These are phyloP conservation scores for Entophlyctis helioformis DNA, from an alignment of 192 early-diverging fungal genomes.

Conservation along the genomic window DNA sequence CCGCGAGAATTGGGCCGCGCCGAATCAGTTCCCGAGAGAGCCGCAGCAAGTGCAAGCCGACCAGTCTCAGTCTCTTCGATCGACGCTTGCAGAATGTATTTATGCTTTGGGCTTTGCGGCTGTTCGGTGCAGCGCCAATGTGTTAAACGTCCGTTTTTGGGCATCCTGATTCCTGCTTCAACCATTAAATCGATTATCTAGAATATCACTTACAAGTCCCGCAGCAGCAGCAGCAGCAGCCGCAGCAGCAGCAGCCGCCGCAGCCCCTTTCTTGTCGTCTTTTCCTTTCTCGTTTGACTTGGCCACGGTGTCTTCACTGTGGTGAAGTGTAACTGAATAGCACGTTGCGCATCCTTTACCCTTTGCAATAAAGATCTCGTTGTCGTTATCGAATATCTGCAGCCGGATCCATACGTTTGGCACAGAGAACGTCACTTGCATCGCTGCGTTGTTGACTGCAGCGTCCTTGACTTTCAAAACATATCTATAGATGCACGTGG, in stretches of 20 bases:
- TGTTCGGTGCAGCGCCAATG: slow-evolving; percentile 1
- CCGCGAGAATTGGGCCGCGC: slow-evolving; percentile 21
- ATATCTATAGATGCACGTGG: too few relatives aligned
- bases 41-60: neutral
- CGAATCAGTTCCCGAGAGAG: slow-evolving; percentile 4
- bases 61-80: slow-evolving; percentile 17
- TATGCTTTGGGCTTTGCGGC: slow-evolving; percentile 36
- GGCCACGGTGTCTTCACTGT: slow-evolving; percentile 17
- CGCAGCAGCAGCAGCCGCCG: slow-evolving; percentile 4
- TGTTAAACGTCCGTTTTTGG: slow-evolving; percentile 4
- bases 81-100: slow-evolving; percentile 34
- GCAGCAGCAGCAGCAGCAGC: slow-evolving; percentile 2
- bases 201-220: neutral
- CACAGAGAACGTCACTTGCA: slow-evolving; percentile 34
- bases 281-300: slow-evolving; percentile 15
- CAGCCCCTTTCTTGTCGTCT: slow-evolving; percentile 22
- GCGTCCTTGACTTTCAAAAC: slow-evolving; percentile 39
- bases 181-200: neutral
- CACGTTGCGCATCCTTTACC: slow-evolving; percentile 32
- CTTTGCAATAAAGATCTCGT: slow-evolving; percentile 20
- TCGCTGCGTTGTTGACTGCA: slow-evolving; percentile 22
- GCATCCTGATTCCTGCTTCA: neutral
- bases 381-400: slow-evolving; percentile 43
- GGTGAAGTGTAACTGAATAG: slow-evolving; percentile 17
- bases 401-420: slow-evolving; percentile 22